phyloP scores from a whole-genome alignment of 2,329 filamentous ascomycete genomes.

The Colletotrichum sp. region DNA sequence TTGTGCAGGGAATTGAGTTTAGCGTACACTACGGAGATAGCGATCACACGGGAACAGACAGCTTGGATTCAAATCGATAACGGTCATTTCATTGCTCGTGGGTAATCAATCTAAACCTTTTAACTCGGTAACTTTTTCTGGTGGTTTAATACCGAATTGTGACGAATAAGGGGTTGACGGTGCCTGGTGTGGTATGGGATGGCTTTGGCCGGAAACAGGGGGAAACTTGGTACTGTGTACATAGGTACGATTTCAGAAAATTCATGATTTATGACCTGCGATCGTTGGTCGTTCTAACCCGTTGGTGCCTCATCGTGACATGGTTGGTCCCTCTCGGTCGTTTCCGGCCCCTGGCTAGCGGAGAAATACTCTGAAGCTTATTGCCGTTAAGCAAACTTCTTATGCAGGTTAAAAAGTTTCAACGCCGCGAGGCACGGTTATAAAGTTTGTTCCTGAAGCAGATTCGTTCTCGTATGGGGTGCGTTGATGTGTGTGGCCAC shows the following conservation, averaged over 20 bases:
- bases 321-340: not conserved
- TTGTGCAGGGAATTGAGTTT: slow-evolving; percentile 1
- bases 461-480: not conserved
- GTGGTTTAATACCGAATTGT: not conserved
- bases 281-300: not conserved
- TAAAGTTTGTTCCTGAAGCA: not conserved
- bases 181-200: not conserved
- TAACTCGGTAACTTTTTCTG: not conserved
- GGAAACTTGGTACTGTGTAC: not conserved
- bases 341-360: not conserved
- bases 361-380: not conserved
- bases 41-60: not conserved
- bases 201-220: not conserved
- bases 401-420: not conserved
- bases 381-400: not conserved
- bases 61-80: not conserved
- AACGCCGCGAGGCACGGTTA: not conserved
- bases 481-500: not conserved
- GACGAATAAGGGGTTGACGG: not conserved
- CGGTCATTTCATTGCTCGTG: not conserved
- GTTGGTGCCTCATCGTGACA: not conserved
- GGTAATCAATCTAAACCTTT: not conserved
- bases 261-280: not conserved
- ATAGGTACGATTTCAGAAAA: not conserved
- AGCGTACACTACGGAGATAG: not conserved